Evolutionary conservation across 2,329 filamentous ascomycete genomes (phyloP).

Genomic region (Lachnellula suecica): DNA sequence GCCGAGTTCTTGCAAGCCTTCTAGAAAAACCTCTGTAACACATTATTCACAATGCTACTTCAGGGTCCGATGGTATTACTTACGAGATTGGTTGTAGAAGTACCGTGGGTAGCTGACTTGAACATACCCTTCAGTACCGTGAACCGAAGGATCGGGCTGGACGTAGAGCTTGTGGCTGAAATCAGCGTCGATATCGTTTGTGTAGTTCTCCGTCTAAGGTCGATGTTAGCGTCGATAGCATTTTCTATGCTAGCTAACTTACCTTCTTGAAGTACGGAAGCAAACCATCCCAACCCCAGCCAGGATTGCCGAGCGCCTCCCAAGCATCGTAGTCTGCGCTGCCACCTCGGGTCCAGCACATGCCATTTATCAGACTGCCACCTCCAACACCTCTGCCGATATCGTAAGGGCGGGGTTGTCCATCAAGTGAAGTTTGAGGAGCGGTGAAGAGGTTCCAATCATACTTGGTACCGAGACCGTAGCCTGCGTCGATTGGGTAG

Average conservation of each 20-base stretch:
- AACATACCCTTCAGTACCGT: conserved; percentile 38
- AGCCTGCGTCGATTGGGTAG: conserved; percentile 24
- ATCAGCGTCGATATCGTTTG: conserved; percentile 23
- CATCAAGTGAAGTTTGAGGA: conserved; percentile 35
- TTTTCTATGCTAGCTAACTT: background rate
- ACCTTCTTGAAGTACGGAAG: conserved; percentile 42
- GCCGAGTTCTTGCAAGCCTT: conserved; percentile 38
- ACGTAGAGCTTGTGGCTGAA: conserved; percentile 27
- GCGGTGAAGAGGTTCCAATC: conserved; percentile 41
- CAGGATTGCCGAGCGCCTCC: conserved; percentile 39
- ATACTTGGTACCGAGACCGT: conserved; percentile 37
- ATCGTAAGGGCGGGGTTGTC: conserved; percentile 21
- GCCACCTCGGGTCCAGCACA: conserved; percentile 29
- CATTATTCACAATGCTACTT: background rate
- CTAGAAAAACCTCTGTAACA: conserved; percentile 36
- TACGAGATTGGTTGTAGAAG: conserved; percentile 41
- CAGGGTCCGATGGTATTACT: conserved; percentile 2
- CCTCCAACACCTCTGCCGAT: conserved; percentile 34
- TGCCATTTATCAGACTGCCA: conserved; percentile 42
- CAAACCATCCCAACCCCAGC: conserved; percentile 36
- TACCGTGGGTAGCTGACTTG: conserved; percentile 39
- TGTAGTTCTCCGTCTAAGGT: conserved; percentile 37
- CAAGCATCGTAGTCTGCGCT: conserved; percentile 37
- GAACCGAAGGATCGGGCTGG: conserved; percentile 28
- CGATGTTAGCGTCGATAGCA: background rate